Evolutionary conservation across 345 rosid species (phyloP).

Genomic region (Populus pruinosa): DNA sequence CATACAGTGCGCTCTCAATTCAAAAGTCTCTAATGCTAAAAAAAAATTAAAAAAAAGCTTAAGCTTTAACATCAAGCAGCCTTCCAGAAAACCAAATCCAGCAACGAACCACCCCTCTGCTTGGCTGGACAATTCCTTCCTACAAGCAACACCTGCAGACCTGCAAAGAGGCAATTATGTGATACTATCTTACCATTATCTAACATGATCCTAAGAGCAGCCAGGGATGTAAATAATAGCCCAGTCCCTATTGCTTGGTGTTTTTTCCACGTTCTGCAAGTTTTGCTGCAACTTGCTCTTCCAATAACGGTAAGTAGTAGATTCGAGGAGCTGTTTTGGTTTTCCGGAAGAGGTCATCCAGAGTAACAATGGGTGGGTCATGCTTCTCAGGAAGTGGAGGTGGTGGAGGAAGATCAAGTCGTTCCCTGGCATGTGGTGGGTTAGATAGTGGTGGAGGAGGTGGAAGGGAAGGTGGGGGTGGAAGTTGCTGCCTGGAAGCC

Average conservation of each 20-base stretch:
- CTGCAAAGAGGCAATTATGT: conserved; percentile 41
- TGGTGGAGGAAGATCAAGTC: conserved; percentile 55
- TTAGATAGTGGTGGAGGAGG: conserved; percentile 58
- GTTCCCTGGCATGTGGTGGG: conserved; percentile 48
- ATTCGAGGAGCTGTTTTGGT: conserved; percentile 94
- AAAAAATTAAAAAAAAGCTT: conserved; percentile 7
- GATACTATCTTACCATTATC: conserved; percentile 37
- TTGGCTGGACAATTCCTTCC: conserved; percentile 25
- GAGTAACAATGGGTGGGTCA: conserved; percentile 85
- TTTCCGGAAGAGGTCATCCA: conserved; percentile 91
- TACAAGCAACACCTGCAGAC: conserved; percentile 43
- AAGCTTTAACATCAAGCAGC: conserved; percentile 24
- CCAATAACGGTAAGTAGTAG: conserved; percentile 89
- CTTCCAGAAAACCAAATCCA: conserved; percentile 27
- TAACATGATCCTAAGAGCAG: conserved; percentile 28
- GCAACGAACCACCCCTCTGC: conserved; percentile 23
- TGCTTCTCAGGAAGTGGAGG: conserved; percentile 61
- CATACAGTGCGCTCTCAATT: conserved; percentile 19
- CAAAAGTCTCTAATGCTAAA: conserved; percentile 27
- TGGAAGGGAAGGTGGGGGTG: conserved; percentile 52
- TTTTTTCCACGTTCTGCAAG: conserved; percentile 41
- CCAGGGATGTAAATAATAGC: conserved; percentile 18
- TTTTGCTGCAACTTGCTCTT: conserved; percentile 82
- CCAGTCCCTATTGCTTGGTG: conserved; percentile 39
- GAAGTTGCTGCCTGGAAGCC: conserved; percentile 55